Evolutionary conservation across 2,329 filamentous ascomycete genomes (phyloP), one percentile per base, ranked within the genome.

Genomic region (Aureobasidium vineae): DNA sequence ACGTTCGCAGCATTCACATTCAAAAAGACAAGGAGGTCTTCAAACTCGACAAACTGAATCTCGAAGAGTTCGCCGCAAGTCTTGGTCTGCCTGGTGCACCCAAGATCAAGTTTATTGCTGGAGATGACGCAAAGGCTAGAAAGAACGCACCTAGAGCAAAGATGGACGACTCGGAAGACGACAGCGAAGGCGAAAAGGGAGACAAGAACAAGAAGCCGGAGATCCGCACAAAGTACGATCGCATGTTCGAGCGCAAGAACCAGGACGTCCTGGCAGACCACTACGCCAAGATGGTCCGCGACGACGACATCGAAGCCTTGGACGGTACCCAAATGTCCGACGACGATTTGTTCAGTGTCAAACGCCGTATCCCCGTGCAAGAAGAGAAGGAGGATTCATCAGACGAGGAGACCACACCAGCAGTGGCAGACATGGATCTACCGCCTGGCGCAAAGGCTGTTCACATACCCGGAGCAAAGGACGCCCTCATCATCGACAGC

Each of bases 231-330:
- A 98, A 97, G 77, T 96, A 96, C 76, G 92, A 99, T 77, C 89
- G 92, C 72, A 98, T 99, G 95, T 97, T 98, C 78, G 94, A 97
- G 81, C 85, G 95, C 68, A 90, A 90, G 72, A 99, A 99, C 78
- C 94, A 98, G 78, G 93, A 97, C 75, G 90, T 99, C 38, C 79
- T 99, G 70, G 93, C 94, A n/a, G 88, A 89, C 66, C 95, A 99
- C 79, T 98, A 97, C 81, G 86, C 87, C 68, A 97, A 94, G 74
- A 84, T 99, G 69, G 88, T 98, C 68, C 83, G 83, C 60, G 84
- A 88, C 45, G 87, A 85, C 60, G 72, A 75, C 40, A 74, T 76
- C 41, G 74, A 78, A 53, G 70, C 75, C 43, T 68, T 75, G n/a
- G 72, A 77, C 41, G 73, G 73, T 11, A 72, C 73, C 11, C 71